Evolutionary conservation across 345 rosid species (phyloP).

Genomic region (Arabidopsis suecica): DNA sequence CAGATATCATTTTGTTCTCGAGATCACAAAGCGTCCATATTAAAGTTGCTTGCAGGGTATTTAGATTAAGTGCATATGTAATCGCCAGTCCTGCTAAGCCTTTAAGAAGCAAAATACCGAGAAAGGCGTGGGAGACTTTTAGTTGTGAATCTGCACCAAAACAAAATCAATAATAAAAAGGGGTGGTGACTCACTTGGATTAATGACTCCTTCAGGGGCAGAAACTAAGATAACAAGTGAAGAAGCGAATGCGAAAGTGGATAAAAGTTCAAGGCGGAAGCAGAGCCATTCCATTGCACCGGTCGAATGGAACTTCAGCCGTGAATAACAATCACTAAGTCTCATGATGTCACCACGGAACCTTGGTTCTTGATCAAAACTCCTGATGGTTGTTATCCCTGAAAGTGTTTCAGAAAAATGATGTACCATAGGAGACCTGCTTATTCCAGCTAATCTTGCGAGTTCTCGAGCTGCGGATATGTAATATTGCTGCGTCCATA

Average conservation of each 20-base stretch:
- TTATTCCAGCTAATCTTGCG: slow-evolving; percentile 66
- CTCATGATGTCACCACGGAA: slow-evolving; percentile 62
- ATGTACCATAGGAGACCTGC: slow-evolving; percentile 76
- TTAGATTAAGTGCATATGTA: slow-evolving; percentile 60
- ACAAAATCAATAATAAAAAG: background rate
- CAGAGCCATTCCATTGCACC: slow-evolving; percentile 81
- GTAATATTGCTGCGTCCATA: slow-evolving; percentile 67
- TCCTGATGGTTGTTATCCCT: slow-evolving; percentile 68
- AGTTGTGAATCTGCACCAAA: slow-evolving; percentile 10
- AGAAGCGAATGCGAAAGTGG: slow-evolving; percentile 59
- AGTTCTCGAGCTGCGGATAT: slow-evolving; percentile 75
- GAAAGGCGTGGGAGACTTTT: background rate
- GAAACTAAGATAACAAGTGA: slow-evolving; percentile 66
- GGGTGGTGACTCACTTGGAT: slow-evolving; percentile 60
- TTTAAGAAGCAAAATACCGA: slow-evolving; percentile 20
- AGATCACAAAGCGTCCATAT: slow-evolving; percentile 57
- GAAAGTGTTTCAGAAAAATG: slow-evolving; percentile 80
- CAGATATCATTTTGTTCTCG: slow-evolving; percentile 63
- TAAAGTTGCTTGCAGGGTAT: slow-evolving; percentile 53
- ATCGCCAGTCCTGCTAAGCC: slow-evolving; percentile 65
- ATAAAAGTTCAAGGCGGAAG: slow-evolving; percentile 70
- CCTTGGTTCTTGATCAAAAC: slow-evolving; percentile 73
- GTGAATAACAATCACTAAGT: slow-evolving; percentile 57
- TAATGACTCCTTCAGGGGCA: slow-evolving; percentile 56
- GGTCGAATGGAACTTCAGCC: slow-evolving; percentile 56